Base-by-base conservation (phyloP, 768 basidiomycete species). In the Omphalotus guepiniiformis region DNA sequence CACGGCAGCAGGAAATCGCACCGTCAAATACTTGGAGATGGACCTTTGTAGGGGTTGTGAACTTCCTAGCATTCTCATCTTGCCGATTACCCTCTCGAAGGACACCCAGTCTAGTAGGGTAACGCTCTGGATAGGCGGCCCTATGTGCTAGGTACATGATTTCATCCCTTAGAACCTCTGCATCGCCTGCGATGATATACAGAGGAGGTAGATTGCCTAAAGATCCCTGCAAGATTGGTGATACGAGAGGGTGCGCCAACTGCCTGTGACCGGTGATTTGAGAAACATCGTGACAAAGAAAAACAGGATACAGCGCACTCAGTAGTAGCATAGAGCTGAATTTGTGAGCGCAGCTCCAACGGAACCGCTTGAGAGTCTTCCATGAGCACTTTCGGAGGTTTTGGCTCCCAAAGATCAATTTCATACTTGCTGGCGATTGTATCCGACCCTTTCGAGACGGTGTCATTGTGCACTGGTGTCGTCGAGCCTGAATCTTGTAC, bases 11-110 rank as follows among this genome's bases (percentile, higher is more conserved):
- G 39, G n/a, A 22, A 37, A 29, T 25, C 63, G 70, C 52, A 82
- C 82, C 85, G 57, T 90, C 87, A 56, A 77, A 87, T 0, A 86
- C 76, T 60, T 88, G 87, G 0, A 88, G 68, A 63, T 88, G 85
- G 39, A 88, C 76, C 61, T 77, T 77, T 0, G 80, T 82, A 0
- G 80, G 78, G 8, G 55, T 69, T 13, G 67, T 74, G 58, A 72
- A 82, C 43, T 69, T 75, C 39, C 72, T 63, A 1, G 60, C 68
- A 48, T 82, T 81, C 46, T 75, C 75, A 51, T 65, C 64, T 61
- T 80, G 80, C n/a, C 80, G 61, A 16, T 53, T 52, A 4, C 65
- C 68, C 11, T 71, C 68, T 15, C 65, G 60, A 12, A 82, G 63
- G 2, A 82, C 68, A 18, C 80, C 79, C 12, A 73, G 62, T 21